phyloP scores from a whole-genome alignment of 148 eudicot genomes.

The Euryodendron excelsum region DNA sequence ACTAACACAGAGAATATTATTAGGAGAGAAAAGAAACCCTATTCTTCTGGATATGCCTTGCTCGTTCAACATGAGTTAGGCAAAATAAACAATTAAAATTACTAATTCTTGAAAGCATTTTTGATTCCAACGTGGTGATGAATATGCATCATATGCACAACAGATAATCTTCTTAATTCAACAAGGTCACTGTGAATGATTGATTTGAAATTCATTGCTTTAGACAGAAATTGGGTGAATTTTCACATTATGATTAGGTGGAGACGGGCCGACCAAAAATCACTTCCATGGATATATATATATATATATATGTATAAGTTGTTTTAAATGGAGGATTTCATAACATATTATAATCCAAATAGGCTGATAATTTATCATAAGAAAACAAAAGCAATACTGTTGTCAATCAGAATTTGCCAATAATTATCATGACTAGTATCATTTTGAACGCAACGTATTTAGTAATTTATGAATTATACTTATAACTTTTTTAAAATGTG shows the following conservation, averaged over 20 bases:
- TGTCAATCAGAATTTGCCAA: neutral
- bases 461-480: too few species aligned
- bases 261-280: too few species aligned
- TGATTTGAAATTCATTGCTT: too few species aligned
- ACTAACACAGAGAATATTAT: neutral
- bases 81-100: neutral
- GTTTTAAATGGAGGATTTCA: too few species aligned
- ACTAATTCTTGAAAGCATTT: neutral
- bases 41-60: slow-evolving; percentile 4
- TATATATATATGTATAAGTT: too few species aligned
- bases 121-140: neutral
- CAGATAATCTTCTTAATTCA: slow-evolving; percentile 1
- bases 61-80: neutral
- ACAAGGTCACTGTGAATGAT: neutral
- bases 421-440: neutral
- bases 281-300: too few species aligned
- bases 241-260: too few species aligned
- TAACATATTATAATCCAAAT: neutral
- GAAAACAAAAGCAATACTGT: neutral
- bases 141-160: too few species aligned
- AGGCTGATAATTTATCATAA: neutral
- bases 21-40: neutral
- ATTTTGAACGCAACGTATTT: too few species aligned
- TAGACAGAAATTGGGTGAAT: too few species aligned
- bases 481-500: too few species aligned